Percentiles rank a stretch among this genome's conserved stretches.
These are phyloP conservation scores for Gelatoporia subvermispora DNA, from an alignment of 768 basidiomycete genomes.

Conservation along the genomic window DNA sequence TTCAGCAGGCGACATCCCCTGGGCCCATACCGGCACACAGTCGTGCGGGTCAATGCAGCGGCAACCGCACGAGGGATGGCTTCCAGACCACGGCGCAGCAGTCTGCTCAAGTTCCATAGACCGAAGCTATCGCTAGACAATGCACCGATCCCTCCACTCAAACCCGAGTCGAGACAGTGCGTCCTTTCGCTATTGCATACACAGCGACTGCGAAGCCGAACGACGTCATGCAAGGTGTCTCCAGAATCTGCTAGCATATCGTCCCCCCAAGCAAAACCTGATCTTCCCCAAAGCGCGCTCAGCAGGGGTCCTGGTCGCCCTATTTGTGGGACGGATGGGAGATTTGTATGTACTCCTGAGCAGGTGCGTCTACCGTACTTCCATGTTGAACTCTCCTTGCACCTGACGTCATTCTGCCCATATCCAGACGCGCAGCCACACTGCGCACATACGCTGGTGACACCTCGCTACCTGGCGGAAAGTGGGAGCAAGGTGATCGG, in stretches of 20 bases:
- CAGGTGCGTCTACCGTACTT: constrained; percentile 43
- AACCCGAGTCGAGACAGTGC: constrained; percentile 46
- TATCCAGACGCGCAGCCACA: constrained; percentile 61
- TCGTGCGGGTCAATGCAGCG: too few species aligned
- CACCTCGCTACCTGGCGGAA: constrained; percentile 85
- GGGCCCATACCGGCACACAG: too few species aligned
- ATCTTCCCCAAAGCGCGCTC: constrained; percentile 51
- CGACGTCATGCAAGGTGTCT: constrained; percentile 41
- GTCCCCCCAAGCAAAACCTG: constrained; percentile 31
- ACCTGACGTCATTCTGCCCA: too few species aligned
- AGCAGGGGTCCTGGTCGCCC: constrained; percentile 76
- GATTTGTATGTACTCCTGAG: constrained; percentile 85
- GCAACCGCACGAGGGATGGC: too few species aligned
- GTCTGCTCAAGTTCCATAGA: constrained; percentile 46
- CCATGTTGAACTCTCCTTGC: neutral
- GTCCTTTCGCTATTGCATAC: neutral
- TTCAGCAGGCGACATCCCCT: too few species aligned
- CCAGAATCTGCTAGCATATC: constrained; percentile 47
- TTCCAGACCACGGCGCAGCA: constrained; percentile 15
- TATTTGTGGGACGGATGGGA: constrained; percentile 81
- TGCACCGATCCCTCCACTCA: constrained; percentile 43
- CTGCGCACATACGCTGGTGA: constrained; percentile 81
- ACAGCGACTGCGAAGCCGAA: neutral
- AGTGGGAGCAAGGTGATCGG: constrained; percentile 62
- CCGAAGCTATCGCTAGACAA: constrained; percentile 36